Evolutionary conservation across 345 rosid species (phyloP), one percentile per base, ranked within the genome.

Genomic region (Salix purpurea): DNA sequence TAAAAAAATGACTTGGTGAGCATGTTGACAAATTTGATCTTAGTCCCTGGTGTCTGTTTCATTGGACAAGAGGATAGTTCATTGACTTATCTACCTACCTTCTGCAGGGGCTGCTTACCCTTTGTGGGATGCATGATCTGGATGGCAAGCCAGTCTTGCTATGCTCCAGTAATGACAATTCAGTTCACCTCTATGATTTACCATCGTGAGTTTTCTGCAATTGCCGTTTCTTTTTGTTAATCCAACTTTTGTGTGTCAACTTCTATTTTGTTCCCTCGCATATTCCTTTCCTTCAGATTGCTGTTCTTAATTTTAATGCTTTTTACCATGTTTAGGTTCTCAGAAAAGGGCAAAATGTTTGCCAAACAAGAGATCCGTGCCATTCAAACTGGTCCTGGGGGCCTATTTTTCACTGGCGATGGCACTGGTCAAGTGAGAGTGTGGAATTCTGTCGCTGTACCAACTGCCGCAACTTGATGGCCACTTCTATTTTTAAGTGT

Each of bases 381-480:
- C 50, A 85, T 96, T 79, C 91, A 93, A 75, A 70, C 85, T 0
- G 97, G 98, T 74, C 99, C 97, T 0, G 92, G 88, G 1, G 97
- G 97, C 39, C 77, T 96, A 75, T 96, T 96, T 78, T 96, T 96
- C 79, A 91, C 97, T 0, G 99, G 99, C 10, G 99, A 96, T 30
- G 98, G 95, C 62, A 90, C 94, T 32, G 99, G 99, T 65, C 90
- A 85, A 85, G 98, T 91, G 62, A 92, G 84, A 88, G 99, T 96
- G 64, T 96, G 98, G 99, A 89, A 87, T 28, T 93, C 94, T 91
- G 81, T 69, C 34, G 80, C 85, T 9, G 89, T 81, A 75, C 85
- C 88, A 72, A 75, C 84, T 48, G 60, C 86, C 12, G 40, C 81
- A 26, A 52, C 81, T 65, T 73, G 69, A 61, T 76, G 77, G 39